A percentile compares a stretch with the other conserved stretches of the same genome.
phyloP scores from a whole-genome alignment of 495 filamentous ascomycete species.

The Amorphotheca resinae region DNA sequence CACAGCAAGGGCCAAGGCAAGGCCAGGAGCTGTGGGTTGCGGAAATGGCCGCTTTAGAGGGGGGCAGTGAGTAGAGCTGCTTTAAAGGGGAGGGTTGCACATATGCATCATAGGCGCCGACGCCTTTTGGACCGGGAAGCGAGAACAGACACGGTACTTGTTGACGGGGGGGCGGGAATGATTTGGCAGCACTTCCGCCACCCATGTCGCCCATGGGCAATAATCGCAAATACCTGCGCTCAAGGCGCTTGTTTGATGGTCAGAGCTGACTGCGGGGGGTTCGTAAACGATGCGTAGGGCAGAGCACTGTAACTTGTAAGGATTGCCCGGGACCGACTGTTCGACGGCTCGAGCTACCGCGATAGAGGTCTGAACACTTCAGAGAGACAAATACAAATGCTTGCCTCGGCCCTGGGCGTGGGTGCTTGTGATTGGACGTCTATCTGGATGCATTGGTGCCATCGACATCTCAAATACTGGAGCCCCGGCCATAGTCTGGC shows the following conservation, averaged over 20 bases:
- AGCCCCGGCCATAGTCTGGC: no score
- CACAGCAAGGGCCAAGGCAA: constrained; percentile 6
- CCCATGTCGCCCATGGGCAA: no score
- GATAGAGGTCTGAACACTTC: not conserved
- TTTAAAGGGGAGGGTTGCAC: not conserved
- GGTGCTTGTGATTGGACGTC: no score
- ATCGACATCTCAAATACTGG: no score
- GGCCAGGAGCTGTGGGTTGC: no score
- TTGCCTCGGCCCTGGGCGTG: no score
- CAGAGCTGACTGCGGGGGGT: not conserved
- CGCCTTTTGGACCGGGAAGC: not conserved
- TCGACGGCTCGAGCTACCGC: not conserved
- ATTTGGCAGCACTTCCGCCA: not conserved
- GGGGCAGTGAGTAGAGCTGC: constrained; percentile 7
- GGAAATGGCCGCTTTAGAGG: constrained; percentile 2
- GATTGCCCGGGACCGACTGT: not conserved
- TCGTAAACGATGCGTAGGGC: not conserved
- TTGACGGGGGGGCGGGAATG: not conserved
- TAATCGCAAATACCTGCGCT: not conserved
- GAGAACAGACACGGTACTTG: not conserved
- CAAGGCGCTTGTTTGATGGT: not conserved
- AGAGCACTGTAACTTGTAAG: not conserved
- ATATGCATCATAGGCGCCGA: constrained; percentile 1
- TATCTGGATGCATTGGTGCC: no score
- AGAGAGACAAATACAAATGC: no score